These are phyloP conservation scores for Gastrolobium villosum DNA, from an alignment of 306 rosid genomes.

Conservation along the genomic window DNA sequence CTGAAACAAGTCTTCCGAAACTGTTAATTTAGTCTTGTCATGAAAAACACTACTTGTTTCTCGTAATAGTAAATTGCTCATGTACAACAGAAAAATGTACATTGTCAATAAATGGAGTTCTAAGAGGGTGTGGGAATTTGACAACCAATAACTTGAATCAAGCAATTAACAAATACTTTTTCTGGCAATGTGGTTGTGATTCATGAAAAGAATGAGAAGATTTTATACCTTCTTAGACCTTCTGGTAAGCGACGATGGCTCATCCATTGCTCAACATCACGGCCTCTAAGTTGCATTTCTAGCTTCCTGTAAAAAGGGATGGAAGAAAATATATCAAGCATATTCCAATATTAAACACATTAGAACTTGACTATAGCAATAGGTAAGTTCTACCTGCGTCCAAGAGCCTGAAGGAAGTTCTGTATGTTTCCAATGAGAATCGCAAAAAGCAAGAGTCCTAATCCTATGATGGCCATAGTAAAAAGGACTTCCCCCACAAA, in stretches of 20 bases:
- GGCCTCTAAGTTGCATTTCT: slow-evolving; percentile 52
- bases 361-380: slow-evolving; percentile 11
- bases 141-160: slow-evolving; percentile 5
- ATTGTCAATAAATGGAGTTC: not conserved
- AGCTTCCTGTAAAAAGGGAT: slow-evolving; percentile 29
- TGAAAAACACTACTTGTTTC: not conserved
- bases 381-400: slow-evolving; percentile 56
- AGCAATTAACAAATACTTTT: not conserved
- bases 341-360: not conserved
- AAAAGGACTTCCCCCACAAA: slow-evolving; percentile 79
- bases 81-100: not conserved
- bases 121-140: not conserved
- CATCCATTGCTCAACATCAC: slow-evolving; percentile 51
- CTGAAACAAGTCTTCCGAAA: not conserved
- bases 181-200: not conserved
- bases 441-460: slow-evolving; percentile 87
- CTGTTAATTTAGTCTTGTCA: not conserved
- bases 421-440: slow-evolving; percentile 89
- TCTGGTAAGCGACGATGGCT: slow-evolving; percentile 49
- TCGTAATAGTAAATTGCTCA: not conserved
- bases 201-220: not conserved
- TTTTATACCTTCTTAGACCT: slow-evolving; percentile 34
- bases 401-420: slow-evolving; percentile 89
- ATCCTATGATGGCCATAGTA: slow-evolving; percentile 72
- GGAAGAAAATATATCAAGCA: slow-evolving; percentile 3